Evolutionary conservation across 73 alveolate genomes (phyloP), one percentile per base, ranked within the genome.

Genomic region (Paramecium sonneborni): DNA sequence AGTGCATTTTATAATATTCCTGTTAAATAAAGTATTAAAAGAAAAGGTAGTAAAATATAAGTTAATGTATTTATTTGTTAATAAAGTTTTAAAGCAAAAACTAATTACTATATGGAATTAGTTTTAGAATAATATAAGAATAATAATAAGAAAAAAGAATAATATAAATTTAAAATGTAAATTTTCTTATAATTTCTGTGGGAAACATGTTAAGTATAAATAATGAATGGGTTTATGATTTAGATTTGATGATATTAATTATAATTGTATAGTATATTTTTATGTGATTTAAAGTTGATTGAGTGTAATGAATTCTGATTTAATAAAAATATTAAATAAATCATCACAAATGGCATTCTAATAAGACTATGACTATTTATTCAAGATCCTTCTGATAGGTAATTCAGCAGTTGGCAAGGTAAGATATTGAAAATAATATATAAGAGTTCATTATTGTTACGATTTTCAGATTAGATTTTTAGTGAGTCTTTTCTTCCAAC

Each of bases 321-420:
- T 52, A 52, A 52, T 62, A 62, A 62, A 62, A 30, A 62, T 30
- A 62, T 26, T 30, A 30, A 62, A 30, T 62, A 62, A 62, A 62
- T 62, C 39, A 26, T 62, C 84, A 62, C 48, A 26, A 43, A 86
- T 86, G 93, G 85, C 91, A 56, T 88, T 88, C 70, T 39, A 88
- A 88, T 72, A 93, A 92, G 97, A 93, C 72, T 93, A 93, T 74
- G 97, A 93, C 57, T 93, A 91, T 72, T 55, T 93, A 39, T 93
- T 93, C 85, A 93, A 93, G 92, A 68, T 93, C 28, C 74, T 93
- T 8, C 85, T 93, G 30, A 76, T 93, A 28, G 97, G 97, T 55
- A 93, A 93, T 58, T 92, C 95, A 57, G 93, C 92, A 21, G 97
- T 93, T 28, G 97, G 97, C 58, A 93, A 93, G 88, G 92, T 92